Conservation (phyloP, 1,284 basidiomycete species). For the Marasmius sp. region DNA sequence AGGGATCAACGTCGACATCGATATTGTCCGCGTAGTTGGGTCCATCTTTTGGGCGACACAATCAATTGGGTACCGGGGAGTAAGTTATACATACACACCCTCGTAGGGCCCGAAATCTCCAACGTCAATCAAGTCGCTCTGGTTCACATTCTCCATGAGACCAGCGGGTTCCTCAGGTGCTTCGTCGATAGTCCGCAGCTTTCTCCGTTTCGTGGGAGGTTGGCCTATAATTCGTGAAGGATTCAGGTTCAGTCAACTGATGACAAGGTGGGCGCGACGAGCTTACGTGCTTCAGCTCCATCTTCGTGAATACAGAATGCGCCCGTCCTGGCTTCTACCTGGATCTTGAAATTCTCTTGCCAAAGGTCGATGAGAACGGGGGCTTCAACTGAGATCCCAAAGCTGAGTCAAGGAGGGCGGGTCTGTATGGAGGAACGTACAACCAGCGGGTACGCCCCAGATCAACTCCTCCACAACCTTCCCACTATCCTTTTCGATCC, state of each 20-base stretch:
- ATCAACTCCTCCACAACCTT: conserved; percentile 62
- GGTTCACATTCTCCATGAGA: neutral
- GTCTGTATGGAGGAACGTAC: conserved; percentile 33
- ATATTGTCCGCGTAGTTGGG: conserved; percentile 13
- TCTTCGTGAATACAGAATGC: conserved; percentile 37
- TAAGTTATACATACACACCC: too few relatives aligned
- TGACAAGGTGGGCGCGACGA: neutral
- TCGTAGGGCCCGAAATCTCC: conserved; percentile 23
- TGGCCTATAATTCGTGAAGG: neutral
- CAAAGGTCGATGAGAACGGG: conserved; percentile 68
- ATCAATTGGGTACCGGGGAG: neutral
- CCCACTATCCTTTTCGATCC: conserved; percentile 52
- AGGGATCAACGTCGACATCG: conserved; percentile 5
- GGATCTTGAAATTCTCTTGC: conserved; percentile 65
- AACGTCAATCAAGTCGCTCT: neutral
- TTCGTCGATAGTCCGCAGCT: neutral
- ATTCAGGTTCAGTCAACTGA: neutral
- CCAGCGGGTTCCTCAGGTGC: neutral
- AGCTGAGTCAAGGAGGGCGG: neutral
- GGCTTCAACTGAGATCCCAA: conserved; percentile 52
- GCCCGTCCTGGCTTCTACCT: conserved; percentile 63
- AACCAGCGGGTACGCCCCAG: conserved; percentile 63
- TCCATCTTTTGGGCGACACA: conserved; percentile 6
- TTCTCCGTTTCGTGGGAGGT: neutral
- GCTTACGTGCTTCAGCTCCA: neutral